Base-by-base conservation (phyloP, 495 filamentous ascomycete genomes). In the Xylaria grammica region DNA sequence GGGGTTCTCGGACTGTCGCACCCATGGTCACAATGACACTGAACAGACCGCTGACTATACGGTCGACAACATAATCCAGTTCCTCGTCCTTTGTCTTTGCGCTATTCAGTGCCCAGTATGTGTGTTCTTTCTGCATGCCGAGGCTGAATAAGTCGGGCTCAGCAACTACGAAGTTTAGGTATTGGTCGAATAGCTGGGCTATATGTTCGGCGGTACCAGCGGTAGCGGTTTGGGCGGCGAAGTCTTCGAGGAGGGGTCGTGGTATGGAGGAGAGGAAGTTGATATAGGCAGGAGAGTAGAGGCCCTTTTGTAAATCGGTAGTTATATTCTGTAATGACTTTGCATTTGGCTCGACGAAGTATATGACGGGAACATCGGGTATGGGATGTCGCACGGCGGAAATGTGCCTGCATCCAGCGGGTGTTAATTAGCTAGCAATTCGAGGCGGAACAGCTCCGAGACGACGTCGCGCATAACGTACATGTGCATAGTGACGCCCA, bases 401-500 rank as follows among this genome's bases (percentile, higher is more conserved):
- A 72, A 99, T 87, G 74, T 94, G 92, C 74, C 90, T 92, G n/a
- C n/a, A 30, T 64, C 54, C 42, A 65, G 19, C 13, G 24, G 22
- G 8, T 38, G n/a, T 34, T 45, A 49, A 48, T 49, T 29, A 38
- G 45, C 11, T 32, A 74, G 81, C 22, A 78, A 22, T 27, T n/a
- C 19, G n/a, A 36, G 27, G 17, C 6, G 50, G 30, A 29, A 17
- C 36, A 45, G 49, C 6, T n/a, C 20, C 20, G 42, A 30, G 20
- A 17, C 6, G 58, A 38, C 20, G 30, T 32, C 29, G 57, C 38
- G 19, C 38, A 13, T 67, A 93, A 19, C 60, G 38, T 69, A 94
- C 90, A 98, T 88, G 78, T 99, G 95, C 80, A 98, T 97, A 15
- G 96, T 99, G 51, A 99, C 91, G 11, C 96, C 96, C 88, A 92